phyloP scores from a whole-genome alignment of 495 filamentous ascomycete species.

The Elaphomyces granulatus region DNA sequence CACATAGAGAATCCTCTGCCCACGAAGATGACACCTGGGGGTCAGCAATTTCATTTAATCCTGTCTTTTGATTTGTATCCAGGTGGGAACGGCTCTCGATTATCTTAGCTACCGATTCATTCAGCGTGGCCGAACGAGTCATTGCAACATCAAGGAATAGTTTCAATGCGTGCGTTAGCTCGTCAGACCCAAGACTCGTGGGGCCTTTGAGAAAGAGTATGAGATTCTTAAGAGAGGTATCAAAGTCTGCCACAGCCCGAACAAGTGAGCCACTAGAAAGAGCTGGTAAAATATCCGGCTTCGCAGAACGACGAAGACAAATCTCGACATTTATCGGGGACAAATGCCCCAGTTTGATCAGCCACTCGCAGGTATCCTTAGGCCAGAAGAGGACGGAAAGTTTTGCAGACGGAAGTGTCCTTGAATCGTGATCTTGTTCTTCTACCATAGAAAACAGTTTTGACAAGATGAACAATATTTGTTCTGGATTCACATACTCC shows the following conservation, averaged over 20 bases:
- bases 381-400: constrained; percentile 38
- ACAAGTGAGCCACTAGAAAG: constrained; percentile 45
- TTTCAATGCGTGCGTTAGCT: constrained; percentile 29
- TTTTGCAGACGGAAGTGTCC: constrained; percentile 6
- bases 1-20: constrained; percentile 17
- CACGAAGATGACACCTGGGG: constrained; percentile 13
- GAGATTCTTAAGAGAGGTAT: constrained; percentile 45
- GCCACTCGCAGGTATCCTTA: constrained; percentile 40
- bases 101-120: constrained; percentile 3
- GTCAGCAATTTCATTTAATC: not conserved
- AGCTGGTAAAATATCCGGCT: constrained; percentile 26
- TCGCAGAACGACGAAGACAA: constrained; percentile 37
- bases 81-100: constrained; percentile 5
- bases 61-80: not conserved
- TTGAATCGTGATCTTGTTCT: not conserved
- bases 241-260: constrained; percentile 41
- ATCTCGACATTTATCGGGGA: constrained; percentile 45
- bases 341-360: constrained; percentile 48
- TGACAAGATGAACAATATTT: constrained; percentile 36
- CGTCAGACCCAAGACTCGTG: constrained; percentile 27
- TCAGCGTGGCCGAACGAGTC: constrained; percentile 16
- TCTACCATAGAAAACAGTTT: constrained; percentile 34
- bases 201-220: constrained; percentile 36
- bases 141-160: constrained; percentile 26
- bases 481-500: constrained; percentile 26